Evolutionary conservation across 306 rosid genomes (phyloP).

Genomic region (Cicer bijugum): DNA sequence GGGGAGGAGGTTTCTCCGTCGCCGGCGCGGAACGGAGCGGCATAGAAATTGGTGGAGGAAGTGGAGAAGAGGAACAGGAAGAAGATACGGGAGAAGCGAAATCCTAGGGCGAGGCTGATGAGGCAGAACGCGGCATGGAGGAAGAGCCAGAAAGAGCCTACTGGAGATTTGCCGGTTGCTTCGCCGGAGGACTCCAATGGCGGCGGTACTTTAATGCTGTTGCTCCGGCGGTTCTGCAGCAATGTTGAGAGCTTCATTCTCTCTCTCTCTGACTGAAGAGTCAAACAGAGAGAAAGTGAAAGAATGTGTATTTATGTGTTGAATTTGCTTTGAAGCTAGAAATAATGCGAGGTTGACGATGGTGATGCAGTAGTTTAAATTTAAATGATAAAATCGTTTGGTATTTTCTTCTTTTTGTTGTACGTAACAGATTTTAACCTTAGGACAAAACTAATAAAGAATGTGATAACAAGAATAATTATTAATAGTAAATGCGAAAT

Average conservation of each 20-base stretch:
- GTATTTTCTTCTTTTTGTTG: neutral
- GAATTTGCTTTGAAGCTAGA: constrained; percentile 25
- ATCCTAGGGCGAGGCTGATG: constrained; percentile 71
- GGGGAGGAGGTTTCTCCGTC: constrained; percentile 48
- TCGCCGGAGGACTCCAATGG: constrained; percentile 64
- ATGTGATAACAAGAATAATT: constrained; percentile 1
- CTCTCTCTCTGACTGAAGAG: neutral
- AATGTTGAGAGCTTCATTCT: constrained; percentile 75
- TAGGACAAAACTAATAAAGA: neutral
- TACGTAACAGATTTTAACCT: neutral
- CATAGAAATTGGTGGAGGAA: constrained; percentile 51
- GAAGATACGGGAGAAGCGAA: constrained; percentile 78
- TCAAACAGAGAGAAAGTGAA: constrained; percentile 31
- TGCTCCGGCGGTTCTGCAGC: constrained; percentile 76
- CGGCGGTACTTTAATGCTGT: constrained; percentile 62
- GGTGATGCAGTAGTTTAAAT: neutral
- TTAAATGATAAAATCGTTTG: neutral
- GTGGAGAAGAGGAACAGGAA: constrained; percentile 71
- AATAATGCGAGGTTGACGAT: neutral
- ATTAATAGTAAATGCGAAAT: neutral
- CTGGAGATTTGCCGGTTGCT: constrained; percentile 62
- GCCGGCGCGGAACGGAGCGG: constrained; percentile 54
- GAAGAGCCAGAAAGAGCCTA: constrained; percentile 62
- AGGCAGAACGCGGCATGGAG: constrained; percentile 73
- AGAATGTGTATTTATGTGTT: neutral